A percentile compares a stretch with the other conserved stretches of the same genome.
Conservation (phyloP, 768 basidiomycete species). For the Imleria badia region DNA sequence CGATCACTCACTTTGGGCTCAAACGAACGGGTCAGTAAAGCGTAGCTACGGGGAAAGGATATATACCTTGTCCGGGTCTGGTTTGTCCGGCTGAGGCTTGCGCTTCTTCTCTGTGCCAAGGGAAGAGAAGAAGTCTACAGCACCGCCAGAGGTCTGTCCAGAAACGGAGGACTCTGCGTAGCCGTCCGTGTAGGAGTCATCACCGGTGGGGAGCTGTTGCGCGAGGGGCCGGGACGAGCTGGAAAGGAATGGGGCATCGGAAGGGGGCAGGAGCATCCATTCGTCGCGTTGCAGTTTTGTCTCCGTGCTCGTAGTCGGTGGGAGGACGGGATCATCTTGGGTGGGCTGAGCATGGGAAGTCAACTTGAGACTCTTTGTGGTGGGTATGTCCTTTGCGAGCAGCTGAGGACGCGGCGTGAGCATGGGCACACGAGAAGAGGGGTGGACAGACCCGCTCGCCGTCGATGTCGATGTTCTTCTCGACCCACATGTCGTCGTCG, state of each 20-base stretch:
- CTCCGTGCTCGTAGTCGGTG: slow-evolving; percentile 45
- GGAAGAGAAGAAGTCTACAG: slow-evolving; percentile 86
- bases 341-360: slow-evolving; percentile 55
- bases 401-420: slow-evolving; percentile 39
- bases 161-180: slow-evolving; percentile 54
- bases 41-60: not conserved
- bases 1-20: slow-evolving; percentile 61
- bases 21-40: slow-evolving; percentile 9
- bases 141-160: slow-evolving; percentile 51
- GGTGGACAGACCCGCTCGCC: slow-evolving; percentile 63
- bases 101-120: slow-evolving; percentile 82
- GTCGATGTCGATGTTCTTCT: slow-evolving; percentile 81
- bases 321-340: slow-evolving; percentile 48
- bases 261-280: slow-evolving; percentile 78
- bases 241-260: slow-evolving; percentile 26
- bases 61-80: slow-evolving; percentile 69
- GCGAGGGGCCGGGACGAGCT: slow-evolving; percentile 31
- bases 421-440: not conserved
- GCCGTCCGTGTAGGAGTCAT: slow-evolving; percentile 62
- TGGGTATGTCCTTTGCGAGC: slow-evolving; percentile 73
- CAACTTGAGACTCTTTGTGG: slow-evolving; percentile 66
- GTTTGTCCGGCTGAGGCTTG: slow-evolving; percentile 54
- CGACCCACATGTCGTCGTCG: slow-evolving; percentile 81
- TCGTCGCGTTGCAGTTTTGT: slow-evolving; percentile 67
- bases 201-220: slow-evolving; percentile 29